Evolutionary conservation across 2,329 filamentous ascomycete genomes (phyloP).

Genomic region (Xylaria sp.): DNA sequence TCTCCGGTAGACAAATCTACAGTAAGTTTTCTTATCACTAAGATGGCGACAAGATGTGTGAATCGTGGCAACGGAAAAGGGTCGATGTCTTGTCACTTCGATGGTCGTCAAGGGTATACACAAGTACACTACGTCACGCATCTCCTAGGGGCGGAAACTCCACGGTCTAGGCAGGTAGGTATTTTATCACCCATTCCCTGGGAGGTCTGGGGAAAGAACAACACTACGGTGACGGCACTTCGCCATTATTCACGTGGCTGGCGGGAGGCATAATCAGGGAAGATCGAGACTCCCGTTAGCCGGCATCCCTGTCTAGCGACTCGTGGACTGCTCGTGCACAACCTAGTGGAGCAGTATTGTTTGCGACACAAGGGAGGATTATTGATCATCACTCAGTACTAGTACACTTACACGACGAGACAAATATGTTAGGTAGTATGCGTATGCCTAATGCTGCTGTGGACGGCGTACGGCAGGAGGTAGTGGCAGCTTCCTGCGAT

Average conservation of each 20-base stretch:
- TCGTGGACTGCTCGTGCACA: too few species aligned
- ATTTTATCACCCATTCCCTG: slow-evolving; percentile 14
- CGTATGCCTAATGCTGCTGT: neutral
- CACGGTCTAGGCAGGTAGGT: neutral
- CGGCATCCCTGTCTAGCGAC: slow-evolving; percentile 25
- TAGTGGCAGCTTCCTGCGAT: slow-evolving; percentile 14
- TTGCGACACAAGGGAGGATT: neutral
- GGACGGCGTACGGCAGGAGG: slow-evolving; percentile 8
- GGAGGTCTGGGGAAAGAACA: slow-evolving; percentile 25
- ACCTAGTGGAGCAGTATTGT: neutral
- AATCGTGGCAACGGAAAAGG: neutral
- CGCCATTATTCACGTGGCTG: slow-evolving; percentile 31
- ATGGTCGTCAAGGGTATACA: neutral
- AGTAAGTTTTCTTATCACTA: neutral
- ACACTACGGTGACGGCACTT: slow-evolving; percentile 29
- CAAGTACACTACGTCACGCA: neutral
- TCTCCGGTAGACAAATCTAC: neutral
- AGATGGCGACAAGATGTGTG: neutral
- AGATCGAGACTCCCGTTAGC: slow-evolving; percentile 24
- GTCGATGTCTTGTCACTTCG: neutral
- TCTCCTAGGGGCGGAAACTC: neutral
- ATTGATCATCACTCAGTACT: neutral
- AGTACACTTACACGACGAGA: slow-evolving; percentile 7
- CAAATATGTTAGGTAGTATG: too few species aligned
- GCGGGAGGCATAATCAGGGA: slow-evolving; percentile 28